phyloP scores from a whole-genome alignment of 2,329 filamentous ascomycete species.

The Teratosphaeria zuluensis region DNA sequence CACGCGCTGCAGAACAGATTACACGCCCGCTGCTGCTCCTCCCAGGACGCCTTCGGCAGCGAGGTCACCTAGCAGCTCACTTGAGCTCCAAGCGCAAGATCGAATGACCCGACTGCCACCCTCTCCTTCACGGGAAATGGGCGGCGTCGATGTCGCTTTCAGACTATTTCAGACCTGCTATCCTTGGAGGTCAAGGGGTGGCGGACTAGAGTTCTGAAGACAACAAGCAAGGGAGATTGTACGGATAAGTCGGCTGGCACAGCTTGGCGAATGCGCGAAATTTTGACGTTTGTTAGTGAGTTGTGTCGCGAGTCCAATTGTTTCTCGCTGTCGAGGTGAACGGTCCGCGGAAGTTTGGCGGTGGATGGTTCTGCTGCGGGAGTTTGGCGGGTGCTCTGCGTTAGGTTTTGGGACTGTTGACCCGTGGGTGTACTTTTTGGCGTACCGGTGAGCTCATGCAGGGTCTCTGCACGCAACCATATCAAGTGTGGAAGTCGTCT shows the following conservation, averaged over 20 bases:
- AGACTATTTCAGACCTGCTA: neutral
- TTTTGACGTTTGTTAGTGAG: neutral
- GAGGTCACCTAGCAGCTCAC: neutral
- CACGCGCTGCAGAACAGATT: neutral
- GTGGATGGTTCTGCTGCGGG: neutral
- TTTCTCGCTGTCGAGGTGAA: neutral
- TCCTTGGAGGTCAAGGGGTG: neutral
- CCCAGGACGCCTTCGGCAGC: neutral
- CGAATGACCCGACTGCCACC: neutral
- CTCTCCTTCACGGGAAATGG: neutral
- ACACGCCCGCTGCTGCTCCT: neutral
- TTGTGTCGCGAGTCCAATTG: neutral
- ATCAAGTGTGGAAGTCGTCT: no score
- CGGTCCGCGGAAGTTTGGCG: neutral
- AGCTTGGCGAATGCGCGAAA: neutral
- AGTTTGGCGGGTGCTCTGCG: neutral
- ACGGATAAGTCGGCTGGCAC: neutral
- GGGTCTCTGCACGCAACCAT: no score
- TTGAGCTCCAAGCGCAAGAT: neutral
- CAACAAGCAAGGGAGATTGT: neutral
- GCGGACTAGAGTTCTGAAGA: neutral
- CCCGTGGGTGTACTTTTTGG: no score
- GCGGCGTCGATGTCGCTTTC: neutral
- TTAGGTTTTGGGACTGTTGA: neutral
- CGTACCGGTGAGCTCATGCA: no score